These are phyloP conservation scores for Ormosia emarginata DNA, from an alignment of 306 rosid species.

Conservation along the genomic window DNA sequence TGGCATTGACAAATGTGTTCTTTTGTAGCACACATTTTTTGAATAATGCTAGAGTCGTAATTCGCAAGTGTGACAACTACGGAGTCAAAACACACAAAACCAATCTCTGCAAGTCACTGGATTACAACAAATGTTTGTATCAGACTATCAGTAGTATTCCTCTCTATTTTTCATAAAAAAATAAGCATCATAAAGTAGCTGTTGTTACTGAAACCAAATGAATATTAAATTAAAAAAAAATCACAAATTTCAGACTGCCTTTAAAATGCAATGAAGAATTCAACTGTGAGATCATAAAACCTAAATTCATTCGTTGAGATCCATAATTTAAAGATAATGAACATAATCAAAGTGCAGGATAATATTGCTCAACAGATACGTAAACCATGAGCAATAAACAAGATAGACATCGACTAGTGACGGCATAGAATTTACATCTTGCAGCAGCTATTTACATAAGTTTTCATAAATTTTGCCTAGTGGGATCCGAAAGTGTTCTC, in stretches of 20 bases:
- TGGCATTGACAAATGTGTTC: background rate
- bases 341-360: background rate
- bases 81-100: background rate
- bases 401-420: background rate
- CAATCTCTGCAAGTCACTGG: background rate
- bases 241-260: background rate
- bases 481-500: conserved; percentile 65
- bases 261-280: background rate
- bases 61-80: background rate
- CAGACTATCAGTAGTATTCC: background rate
- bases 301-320: background rate
- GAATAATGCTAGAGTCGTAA: background rate
- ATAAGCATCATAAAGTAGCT: background rate
- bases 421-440: conserved; percentile 23
- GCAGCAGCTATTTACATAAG: conserved; percentile 32
- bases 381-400: background rate
- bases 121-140: background rate
- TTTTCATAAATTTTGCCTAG: background rate
- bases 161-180: background rate
- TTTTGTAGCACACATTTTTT: background rate
- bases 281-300: background rate
- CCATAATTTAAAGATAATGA: background rate
- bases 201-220: background rate
- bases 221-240: background rate
- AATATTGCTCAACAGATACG: background rate